A percentile compares a stretch with the other conserved stretches of the same genome.
Conservation (phyloP, 805 yeast genomes). For the Saturnispora galanensis region DNA sequence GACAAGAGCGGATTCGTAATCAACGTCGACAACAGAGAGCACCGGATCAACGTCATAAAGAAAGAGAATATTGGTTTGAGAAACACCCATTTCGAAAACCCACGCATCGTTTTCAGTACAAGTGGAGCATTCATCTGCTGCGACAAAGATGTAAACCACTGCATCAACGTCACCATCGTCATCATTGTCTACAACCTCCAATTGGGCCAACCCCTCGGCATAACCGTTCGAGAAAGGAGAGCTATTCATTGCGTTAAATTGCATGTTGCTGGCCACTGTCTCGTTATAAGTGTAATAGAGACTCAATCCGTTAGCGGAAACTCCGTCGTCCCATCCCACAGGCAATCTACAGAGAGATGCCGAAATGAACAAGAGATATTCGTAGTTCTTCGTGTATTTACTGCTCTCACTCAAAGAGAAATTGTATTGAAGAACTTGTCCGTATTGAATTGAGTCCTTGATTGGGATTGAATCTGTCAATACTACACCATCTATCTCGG, state of each 20-base stretch:
- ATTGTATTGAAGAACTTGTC: conserved; percentile 1
- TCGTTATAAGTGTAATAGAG: conserved; percentile 22
- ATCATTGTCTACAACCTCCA: background rate
- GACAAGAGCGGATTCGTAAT: conserved; percentile 55
- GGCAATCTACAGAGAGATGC: conserved; percentile 41
- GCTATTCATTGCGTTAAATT: conserved; percentile 10
- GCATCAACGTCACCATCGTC: conserved; percentile 12
- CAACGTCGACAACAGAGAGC: conserved; percentile 58
- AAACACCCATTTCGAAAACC: conserved; percentile 59
- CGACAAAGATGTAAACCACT: conserved; percentile 16
- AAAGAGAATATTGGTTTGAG: conserved; percentile 51
- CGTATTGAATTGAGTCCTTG: conserved; percentile 10
- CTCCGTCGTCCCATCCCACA: conserved; percentile 8
- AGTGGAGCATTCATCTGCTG: conserved; percentile 16
- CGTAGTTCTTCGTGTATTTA: conserved; percentile 25
- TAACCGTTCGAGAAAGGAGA: conserved; percentile 20
- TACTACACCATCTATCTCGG: background rate
- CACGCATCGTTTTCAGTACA: conserved; percentile 28
- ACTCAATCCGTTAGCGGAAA: conserved; percentile 17
- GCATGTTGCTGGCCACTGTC: conserved; percentile 9
- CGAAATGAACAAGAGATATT: conserved; percentile 38
- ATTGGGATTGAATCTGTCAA: conserved; percentile 10
- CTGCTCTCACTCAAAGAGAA: conserved; percentile 4
- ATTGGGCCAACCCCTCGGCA: conserved; percentile 16
- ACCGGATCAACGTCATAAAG: conserved; percentile 58